Evolutionary conservation across 345 rosid genomes (phyloP), one percentile per base, ranked within the genome.

Genomic region (Ceriops zippeliana): DNA sequence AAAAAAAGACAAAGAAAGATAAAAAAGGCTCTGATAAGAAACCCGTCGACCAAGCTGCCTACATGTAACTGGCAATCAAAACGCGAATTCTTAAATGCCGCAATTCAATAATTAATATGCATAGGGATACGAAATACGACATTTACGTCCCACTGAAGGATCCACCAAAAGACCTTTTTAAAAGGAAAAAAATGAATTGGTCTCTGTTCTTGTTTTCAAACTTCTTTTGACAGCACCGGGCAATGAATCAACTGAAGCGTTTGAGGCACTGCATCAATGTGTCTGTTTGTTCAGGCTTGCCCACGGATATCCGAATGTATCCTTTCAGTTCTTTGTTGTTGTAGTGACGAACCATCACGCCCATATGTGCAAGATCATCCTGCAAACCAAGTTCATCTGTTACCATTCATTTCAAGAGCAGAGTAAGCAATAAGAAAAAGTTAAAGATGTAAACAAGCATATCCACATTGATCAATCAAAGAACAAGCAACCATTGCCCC

Each of bases 321-420:
- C 97, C 90, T 69, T 78, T 86, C 77, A 95, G 78, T 76, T 88
- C 96, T 75, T 82, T 82, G 42, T 87, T 95, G 34, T 86, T 82
- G 73, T 91, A 95, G 84, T 91, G 99, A 61, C 97, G 97, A 60
- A 95, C 82, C 96, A 95, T 88, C 62, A 91, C 91, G 5, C 97
- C 99, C 96, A 81, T 89, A 38, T 73, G 73, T 0, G 96, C 90
- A 65, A 95, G 96, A 77, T 91, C 95, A 11, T 88, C 97, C 96
- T 89, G 86, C 62, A 73, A n/a, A 21, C 5, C 52, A 6, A 49
- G 17, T 8, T 28, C 49, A 17, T n/a, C n/a, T 17, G 22, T 57
- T 11, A 54, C 34, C 52, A 49, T 24, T 1, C 5, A 10, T 7
- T 26, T 31, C 9, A 20, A 54, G 17, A 22, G 28, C 30, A 17